Evolutionary conservation across 768 basidiomycete genomes (phyloP).

Genomic region (Rickenella mellea): DNA sequence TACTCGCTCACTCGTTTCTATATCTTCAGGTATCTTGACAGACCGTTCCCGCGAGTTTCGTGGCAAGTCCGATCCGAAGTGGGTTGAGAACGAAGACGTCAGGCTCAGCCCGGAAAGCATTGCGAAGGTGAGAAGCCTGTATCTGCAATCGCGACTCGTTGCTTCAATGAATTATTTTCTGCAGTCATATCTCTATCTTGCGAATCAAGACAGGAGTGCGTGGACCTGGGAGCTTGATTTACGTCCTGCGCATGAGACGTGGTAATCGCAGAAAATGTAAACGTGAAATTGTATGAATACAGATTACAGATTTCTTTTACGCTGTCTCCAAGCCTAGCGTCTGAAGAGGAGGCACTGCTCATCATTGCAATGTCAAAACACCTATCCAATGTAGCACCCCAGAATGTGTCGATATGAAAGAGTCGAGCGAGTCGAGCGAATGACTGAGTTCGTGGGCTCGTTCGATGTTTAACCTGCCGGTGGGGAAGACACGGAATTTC

Average conservation of each 20-base stretch:
- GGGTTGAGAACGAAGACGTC: conserved; percentile 34
- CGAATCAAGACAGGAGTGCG: conserved; percentile 16
- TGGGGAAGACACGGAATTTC: too few relatives aligned
- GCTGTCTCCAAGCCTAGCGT: too few relatives aligned
- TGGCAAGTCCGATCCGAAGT: conserved; percentile 25
- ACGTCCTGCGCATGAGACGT: conserved; percentile 18
- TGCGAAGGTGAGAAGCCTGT: conserved; percentile 37
- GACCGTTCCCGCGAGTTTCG: conserved; percentile 15
- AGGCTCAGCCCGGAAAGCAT: conserved; percentile 59
- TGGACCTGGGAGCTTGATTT: conserved; percentile 21
- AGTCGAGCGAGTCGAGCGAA: too few relatives aligned
- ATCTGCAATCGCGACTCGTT: not conserved
- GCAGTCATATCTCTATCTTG: conserved; percentile 15
- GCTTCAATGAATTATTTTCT: not conserved
- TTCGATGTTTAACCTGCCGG: too few relatives aligned
- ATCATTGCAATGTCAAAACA: too few relatives aligned
- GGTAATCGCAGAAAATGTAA: conserved; percentile 5
- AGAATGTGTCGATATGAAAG: too few relatives aligned
- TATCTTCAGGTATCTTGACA: conserved; percentile 28
- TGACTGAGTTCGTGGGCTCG: too few relatives aligned
- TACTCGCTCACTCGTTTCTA: not conserved
- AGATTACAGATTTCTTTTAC: too few relatives aligned
- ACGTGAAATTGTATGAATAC: too few relatives aligned
- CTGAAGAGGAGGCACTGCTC: too few relatives aligned
- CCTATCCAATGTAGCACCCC: too few relatives aligned